Evolutionary conservation across 2,329 filamentous ascomycete species (phyloP), one percentile per base, ranked within the genome.

Genomic region (Colletotrichum euphorbiae): DNA sequence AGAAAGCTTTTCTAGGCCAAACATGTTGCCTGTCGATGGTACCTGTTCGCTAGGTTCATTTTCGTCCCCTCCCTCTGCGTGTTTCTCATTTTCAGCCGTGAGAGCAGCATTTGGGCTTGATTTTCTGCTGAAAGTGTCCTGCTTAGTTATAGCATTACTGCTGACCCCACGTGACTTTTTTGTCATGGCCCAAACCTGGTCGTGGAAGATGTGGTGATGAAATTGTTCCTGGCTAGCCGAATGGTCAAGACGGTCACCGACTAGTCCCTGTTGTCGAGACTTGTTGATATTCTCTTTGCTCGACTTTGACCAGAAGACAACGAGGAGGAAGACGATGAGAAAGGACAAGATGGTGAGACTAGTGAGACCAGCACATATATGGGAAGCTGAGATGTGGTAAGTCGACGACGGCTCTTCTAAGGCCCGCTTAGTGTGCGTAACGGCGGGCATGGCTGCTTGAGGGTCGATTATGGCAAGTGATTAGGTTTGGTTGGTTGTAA

Each of bases 371-470:
- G 73, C 69, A 69, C 76, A 77, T 71, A 75, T 73, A 71, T 75
- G 70, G 24, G 69, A 63, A 31, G 69, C 67, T 21, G 57, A 46
- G 15, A 69, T 4, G 48, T 59, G 67, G 55, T 67, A 54, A 58
- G 65, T 55, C 12, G 58, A 63, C 33, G 59, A 63, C 62, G 75
- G 71, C 67, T 71, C 69, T 69, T 74, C 72, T 70, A 73, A 72
- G 60, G 72, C 74, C 69, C 74, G 73, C 73, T 77, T 56, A 69
- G 67, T 36, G 48, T 66, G 62, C 63, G 46, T 76, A 72, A 80
- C 72, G 73, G 74, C 75, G 72, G 80, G 79, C 80, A 81, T 82
- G 69, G 68, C 77, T 80, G 76, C 77, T 67, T 62, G 48, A 67
- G 38, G 73, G 73, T 73, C 75, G 76, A 75, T 74, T 73, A 73